A percentile compares a stretch with the other conserved stretches of the same genome.
Evolutionary conservation across 768 basidiomycete genomes (phyloP).

Genomic region (Agrocybe pediades): DNA sequence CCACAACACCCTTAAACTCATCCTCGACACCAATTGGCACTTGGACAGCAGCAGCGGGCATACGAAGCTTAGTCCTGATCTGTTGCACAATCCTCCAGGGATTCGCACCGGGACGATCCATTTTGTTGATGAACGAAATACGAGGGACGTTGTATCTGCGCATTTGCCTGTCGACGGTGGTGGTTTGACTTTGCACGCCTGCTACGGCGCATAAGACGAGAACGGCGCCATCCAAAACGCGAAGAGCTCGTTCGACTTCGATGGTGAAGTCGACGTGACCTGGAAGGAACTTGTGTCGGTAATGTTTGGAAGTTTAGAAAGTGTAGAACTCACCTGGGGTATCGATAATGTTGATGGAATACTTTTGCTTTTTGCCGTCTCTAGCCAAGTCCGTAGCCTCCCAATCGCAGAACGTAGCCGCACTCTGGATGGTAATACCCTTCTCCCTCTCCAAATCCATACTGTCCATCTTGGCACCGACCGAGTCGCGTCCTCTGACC

Average conservation of each 20-base stretch:
- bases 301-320: too few relatives aligned
- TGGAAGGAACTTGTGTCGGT: too few relatives aligned
- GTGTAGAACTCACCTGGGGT: conserved; percentile 71
- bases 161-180: conserved; percentile 99
- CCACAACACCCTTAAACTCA: conserved; percentile 88
- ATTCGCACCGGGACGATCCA: conserved; percentile 98
- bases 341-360: conserved; percentile 97
- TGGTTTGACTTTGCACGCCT: conserved; percentile 98
- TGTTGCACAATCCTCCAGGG: conserved; percentile 95
- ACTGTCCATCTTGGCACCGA: conserved; percentile 99
- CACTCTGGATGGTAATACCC: conserved; percentile 98
- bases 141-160: conserved; percentile 94
- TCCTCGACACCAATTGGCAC: conserved; percentile 93
- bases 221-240: conserved; percentile 96
- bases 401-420: conserved; percentile 99
- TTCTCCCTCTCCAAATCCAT: conserved; percentile 99
- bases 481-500: conserved; percentile 92
- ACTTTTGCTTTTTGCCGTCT: conserved; percentile 73
- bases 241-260: conserved; percentile 95
- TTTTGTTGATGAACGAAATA: conserved; percentile 95
- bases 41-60: conserved; percentile 93
- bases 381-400: conserved; percentile 63
- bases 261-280: conserved; percentile 99
- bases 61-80: conserved; percentile 88
- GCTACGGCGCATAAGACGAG: conserved; percentile 96